phyloP scores from a whole-genome alignment of 106 monocot genomes.

The Dendrobium huoshanense region DNA sequence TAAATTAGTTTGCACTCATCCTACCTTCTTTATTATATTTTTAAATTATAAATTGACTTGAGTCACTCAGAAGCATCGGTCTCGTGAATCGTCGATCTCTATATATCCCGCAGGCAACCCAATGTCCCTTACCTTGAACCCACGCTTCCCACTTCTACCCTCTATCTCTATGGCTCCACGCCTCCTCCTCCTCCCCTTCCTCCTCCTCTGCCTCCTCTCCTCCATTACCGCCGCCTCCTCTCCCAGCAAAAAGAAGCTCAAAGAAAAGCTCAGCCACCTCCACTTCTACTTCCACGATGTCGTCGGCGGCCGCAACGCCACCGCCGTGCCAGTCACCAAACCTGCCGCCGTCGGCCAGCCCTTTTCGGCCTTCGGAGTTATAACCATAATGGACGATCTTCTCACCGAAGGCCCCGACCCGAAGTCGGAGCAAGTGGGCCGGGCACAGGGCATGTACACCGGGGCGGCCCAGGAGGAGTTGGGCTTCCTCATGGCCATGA shows the following conservation, averaged over 20 bases:
- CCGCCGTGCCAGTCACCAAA: conserved; percentile 7
- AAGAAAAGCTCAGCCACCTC: conserved; percentile 17
- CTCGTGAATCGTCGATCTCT: too few species aligned
- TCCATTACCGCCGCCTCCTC: neutral
- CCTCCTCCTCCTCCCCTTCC: neutral
- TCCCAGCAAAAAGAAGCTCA: neutral
- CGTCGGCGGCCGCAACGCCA: conserved; percentile 21
- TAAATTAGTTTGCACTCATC: too few species aligned
- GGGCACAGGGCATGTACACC: conserved; percentile 28
- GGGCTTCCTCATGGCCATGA: conserved; percentile 22
- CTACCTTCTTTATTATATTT: too few species aligned
- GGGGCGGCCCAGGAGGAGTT: conserved; percentile 6
- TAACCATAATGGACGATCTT: conserved; percentile 26
- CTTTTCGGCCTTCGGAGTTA: conserved; percentile 8
- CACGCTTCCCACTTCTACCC: neutral
- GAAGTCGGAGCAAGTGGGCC: conserved; percentile 11
- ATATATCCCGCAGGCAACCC: too few species aligned
- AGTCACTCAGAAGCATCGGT: too few species aligned
- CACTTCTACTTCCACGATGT: conserved; percentile 31
- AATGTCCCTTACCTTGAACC: neutral
- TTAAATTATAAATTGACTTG: too few species aligned
- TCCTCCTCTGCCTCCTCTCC: neutral
- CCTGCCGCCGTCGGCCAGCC: neutral
- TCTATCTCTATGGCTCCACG: neutral
- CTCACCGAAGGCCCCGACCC: conserved; percentile 20